Evolutionary conservation across 805 yeast species (phyloP).

Genomic region (Yamadazyma ubonensis): DNA sequence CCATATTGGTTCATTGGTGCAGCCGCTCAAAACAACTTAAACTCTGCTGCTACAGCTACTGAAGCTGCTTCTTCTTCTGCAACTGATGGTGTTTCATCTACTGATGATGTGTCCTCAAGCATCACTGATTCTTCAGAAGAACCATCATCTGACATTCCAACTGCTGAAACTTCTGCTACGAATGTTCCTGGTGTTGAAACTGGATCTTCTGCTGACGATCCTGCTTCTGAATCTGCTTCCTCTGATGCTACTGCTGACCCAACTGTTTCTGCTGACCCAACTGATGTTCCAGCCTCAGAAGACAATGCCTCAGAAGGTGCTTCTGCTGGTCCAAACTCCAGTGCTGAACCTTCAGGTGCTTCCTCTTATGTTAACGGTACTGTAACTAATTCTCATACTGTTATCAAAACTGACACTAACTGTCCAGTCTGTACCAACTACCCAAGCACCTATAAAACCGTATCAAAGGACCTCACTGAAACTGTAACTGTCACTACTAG

Average conservation of each 20-base stretch:
- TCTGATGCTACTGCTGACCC: conserved; percentile 16
- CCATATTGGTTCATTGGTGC: conserved; percentile 40
- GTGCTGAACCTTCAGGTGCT: conserved; percentile 1
- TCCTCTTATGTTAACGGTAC: not conserved
- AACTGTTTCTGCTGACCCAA: conserved; percentile 13
- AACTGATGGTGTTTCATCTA: conserved; percentile 5
- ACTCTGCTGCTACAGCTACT: conserved; percentile 25
- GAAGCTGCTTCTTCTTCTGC: conserved; percentile 5
- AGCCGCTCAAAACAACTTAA: conserved; percentile 22
- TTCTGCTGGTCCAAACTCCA: not conserved
- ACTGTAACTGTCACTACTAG: conserved; percentile 11
- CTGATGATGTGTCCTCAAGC: not conserved
- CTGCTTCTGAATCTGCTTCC: conserved; percentile 21
- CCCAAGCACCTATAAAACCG: conserved; percentile 14
- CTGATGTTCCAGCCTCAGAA: not conserved
- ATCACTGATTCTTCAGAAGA: conserved; percentile 5
- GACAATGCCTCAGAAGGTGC: not conserved
- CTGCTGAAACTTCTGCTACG: not conserved
- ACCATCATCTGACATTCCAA: conserved; percentile 1
- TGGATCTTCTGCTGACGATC: conserved; percentile 1
- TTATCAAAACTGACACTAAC: conserved; percentile 7
- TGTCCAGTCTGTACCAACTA: conserved; percentile 14
- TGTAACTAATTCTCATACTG: conserved; percentile 5
- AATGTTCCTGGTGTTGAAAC: conserved; percentile 6
- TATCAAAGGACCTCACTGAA: conserved; percentile 1